Percentiles rank a stretch among this genome's conserved stretches.
These are phyloP conservation scores for Aspergillus jensenii DNA, from an alignment of 2,329 filamentous ascomycete genomes.

Conservation along the genomic window DNA sequence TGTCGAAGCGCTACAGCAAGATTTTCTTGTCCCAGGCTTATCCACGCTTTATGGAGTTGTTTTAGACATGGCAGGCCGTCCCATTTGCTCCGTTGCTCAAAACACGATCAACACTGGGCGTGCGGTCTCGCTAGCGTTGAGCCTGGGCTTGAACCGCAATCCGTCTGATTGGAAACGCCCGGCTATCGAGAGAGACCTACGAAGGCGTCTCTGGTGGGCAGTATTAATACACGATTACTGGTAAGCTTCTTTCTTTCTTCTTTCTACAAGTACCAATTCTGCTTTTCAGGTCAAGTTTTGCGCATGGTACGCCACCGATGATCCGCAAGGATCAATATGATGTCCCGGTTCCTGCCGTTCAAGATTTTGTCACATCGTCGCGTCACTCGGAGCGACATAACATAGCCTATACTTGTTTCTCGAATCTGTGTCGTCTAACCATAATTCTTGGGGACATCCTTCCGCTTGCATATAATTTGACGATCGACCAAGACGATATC, in stretches of 20 bases:
- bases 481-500: slow-evolving; percentile 23
- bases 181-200: too few species aligned
- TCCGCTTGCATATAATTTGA: slow-evolving; percentile 28
- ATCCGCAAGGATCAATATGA: slow-evolving; percentile 47
- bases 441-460: slow-evolving; percentile 30
- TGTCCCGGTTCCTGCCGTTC: slow-evolving; percentile 37
- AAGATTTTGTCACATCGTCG: background rate
- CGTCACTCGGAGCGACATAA: background rate
- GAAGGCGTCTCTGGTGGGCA: too few species aligned
- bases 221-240: slow-evolving; percentile 48
- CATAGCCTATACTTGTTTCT: background rate
- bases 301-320: slow-evolving; percentile 52
- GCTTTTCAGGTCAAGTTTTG: slow-evolving; percentile 48
- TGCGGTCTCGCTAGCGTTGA: too few species aligned
- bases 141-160: too few species aligned
- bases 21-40: slow-evolving; percentile 52
- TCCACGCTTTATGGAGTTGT: slow-evolving; percentile 53
- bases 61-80: slow-evolving; percentile 54
- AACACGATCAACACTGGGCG: slow-evolving; percentile 30
- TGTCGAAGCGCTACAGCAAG: slow-evolving; percentile 54
- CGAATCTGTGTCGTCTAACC: slow-evolving; percentile 41
- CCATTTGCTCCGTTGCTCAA: slow-evolving; percentile 52
- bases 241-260: slow-evolving; percentile 19
- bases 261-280: background rate
- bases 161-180: too few species aligned